These are phyloP conservation scores for Pseudogymnoascus sp. DNA, from an alignment of 2,329 filamentous ascomycete species.

Conservation along the genomic window DNA sequence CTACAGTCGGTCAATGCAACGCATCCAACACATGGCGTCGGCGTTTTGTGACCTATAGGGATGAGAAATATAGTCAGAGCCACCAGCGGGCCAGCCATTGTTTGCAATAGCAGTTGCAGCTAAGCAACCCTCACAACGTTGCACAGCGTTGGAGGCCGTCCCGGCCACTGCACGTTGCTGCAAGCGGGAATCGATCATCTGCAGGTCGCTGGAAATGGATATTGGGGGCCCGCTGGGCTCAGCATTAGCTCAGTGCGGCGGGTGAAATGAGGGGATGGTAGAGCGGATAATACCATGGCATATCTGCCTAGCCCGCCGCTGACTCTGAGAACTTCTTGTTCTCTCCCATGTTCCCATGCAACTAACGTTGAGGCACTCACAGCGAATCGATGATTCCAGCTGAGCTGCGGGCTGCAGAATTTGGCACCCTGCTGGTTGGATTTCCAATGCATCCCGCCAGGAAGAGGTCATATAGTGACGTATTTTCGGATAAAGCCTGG, in stretches of 20 bases:
- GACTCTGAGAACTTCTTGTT: not conserved
- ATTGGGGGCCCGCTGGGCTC: not conserved
- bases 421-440: not conserved
- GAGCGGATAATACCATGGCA: not conserved
- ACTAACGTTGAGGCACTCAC: not conserved
- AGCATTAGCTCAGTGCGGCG: not conserved
- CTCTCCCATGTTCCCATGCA: not conserved
- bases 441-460: conserved; percentile 2
- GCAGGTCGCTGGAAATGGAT: not conserved
- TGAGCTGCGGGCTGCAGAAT: not conserved
- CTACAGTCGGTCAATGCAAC: conserved; percentile 7
- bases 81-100: not conserved
- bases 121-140: not conserved
- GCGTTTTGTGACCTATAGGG: conserved; percentile 1
- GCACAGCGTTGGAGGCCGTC: not conserved
- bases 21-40: conserved; percentile 1
- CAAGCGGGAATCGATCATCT: conserved; percentile 5
- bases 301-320: not conserved
- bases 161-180: not conserved
- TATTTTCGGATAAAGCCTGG: not conserved
- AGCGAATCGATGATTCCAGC: not conserved
- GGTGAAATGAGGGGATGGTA: not conserved
- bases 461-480: conserved; percentile 2
- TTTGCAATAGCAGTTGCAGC: not conserved
- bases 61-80: not conserved